Evolutionary conservation across 1,284 basidiomycete genomes (phyloP).

Genomic region (Psilocybe mexicana): DNA sequence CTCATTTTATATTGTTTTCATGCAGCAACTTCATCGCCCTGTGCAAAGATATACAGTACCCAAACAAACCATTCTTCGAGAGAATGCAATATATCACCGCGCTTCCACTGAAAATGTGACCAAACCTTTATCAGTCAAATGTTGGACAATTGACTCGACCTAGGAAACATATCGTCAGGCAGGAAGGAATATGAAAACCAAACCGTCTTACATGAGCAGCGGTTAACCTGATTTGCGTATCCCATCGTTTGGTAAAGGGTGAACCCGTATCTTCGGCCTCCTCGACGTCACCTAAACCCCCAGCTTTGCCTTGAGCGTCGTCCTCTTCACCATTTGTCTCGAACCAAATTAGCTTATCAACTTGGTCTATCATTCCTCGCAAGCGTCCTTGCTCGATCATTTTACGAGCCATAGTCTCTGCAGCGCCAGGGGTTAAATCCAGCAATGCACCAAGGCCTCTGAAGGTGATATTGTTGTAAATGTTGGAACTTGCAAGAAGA

Average conservation of each 20-base stretch:
- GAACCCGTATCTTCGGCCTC: conserved; percentile 86
- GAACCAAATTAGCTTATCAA: conserved; percentile 90
- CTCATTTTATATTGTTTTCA: neutral
- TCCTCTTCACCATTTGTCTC: conserved; percentile 82
- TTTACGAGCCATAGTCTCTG: conserved; percentile 91
- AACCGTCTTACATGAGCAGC: conserved; percentile 72
- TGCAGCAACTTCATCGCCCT: neutral
- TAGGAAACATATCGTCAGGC: conserved; percentile 29
- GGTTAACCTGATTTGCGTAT: conserved; percentile 83
- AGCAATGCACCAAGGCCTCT: conserved; percentile 83
- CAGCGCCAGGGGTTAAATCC: conserved; percentile 82
- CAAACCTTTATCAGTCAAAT: conserved; percentile 69
- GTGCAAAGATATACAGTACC: neutral
- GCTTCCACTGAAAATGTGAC: conserved; percentile 39
- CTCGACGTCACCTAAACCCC: conserved; percentile 86
- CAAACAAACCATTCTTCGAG: too few species aligned
- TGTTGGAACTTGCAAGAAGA: conserved; percentile 90
- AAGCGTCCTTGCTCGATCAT: conserved; percentile 97
- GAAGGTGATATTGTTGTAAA: conserved; percentile 95
- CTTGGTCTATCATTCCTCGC: conserved; percentile 91
- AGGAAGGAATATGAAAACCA: conserved; percentile 1
- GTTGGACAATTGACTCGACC: conserved; percentile 83
- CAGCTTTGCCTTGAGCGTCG: conserved; percentile 89
- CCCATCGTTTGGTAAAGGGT: conserved; percentile 89
- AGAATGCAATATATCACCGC: conserved; percentile 11